phyloP scores from a whole-genome alignment of 2,329 filamentous ascomycete genomes.

The Fusarium hainanense region DNA sequence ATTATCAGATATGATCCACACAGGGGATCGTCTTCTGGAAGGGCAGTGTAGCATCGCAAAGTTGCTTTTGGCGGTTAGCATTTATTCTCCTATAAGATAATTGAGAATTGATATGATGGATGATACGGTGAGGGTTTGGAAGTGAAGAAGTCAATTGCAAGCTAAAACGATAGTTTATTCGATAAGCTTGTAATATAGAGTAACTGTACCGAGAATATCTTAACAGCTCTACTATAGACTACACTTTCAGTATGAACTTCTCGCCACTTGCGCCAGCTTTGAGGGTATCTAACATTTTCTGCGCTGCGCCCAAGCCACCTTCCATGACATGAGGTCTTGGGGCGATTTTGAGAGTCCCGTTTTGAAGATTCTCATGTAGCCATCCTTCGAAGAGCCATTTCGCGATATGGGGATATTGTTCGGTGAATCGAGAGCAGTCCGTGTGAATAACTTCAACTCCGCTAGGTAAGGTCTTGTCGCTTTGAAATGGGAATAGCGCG shows the following conservation, averaged over 20 bases:
- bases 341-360: neutral
- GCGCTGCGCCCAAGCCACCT: neutral
- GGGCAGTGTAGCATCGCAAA: fast-evolving
- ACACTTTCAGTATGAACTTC: neutral
- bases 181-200: neutral
- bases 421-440: neutral
- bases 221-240: neutral
- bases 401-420: fast-evolving
- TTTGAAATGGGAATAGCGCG: neutral
- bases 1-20: neutral
- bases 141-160: neutral
- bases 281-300: neutral
- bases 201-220: neutral
- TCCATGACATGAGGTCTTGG: neutral
- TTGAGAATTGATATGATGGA: neutral
- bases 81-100: neutral
- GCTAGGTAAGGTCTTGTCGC: fast-evolving
- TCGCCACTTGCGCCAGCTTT: neutral
- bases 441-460: neutral
- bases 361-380: fast-evolving
- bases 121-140: neutral
- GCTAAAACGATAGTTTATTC: neutral
- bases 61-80: neutral
- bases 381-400: neutral
- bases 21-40: neutral